Evolutionary conservation across 164 flowering plant species (phyloP).

Genomic region (Kingdonia uniflora): DNA sequence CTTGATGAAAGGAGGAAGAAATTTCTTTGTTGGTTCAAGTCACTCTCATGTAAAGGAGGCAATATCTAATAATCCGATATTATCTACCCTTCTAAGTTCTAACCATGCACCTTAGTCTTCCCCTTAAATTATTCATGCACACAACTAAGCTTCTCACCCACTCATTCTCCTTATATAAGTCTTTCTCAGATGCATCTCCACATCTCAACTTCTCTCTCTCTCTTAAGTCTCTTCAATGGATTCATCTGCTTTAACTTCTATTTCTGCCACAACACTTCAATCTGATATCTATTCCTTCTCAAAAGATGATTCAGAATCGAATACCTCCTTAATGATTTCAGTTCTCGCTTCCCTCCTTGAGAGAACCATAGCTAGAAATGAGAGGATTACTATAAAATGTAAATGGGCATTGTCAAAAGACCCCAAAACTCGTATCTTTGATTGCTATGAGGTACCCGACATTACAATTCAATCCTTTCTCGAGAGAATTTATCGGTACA

Average conservation of each 20-base stretch:
- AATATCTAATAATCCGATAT: too few species aligned
- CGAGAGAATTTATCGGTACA: constrained; percentile 77
- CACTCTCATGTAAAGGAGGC: too few species aligned
- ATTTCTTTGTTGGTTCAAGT: too few species aligned
- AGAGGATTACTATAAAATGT: constrained; percentile 35
- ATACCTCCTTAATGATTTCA: constrained; percentile 61
- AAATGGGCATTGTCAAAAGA: constrained; percentile 17
- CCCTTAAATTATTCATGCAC: too few species aligned
- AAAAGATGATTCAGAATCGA: constrained; percentile 26
- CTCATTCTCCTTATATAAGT: too few species aligned
- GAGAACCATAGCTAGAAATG: constrained; percentile 60
- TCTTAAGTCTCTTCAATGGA: constrained; percentile 12
- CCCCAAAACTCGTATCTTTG: constrained; percentile 29
- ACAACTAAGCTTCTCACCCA: too few species aligned
- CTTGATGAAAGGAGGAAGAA: too few species aligned
- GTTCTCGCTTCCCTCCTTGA: constrained; percentile 86
- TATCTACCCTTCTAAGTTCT: too few species aligned
- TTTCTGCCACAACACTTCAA: constrained; percentile 73
- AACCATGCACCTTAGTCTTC: too few species aligned
- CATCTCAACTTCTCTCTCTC: neutral
- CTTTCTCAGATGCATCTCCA: neutral
- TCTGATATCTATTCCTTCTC: constrained; percentile 59
- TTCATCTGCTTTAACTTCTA: constrained; percentile 20
- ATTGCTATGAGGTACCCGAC: constrained; percentile 51
- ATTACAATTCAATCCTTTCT: constrained; percentile 64